Percentiles rank a stretch among this genome's conserved stretches.
Conservation (phyloP, 73 alveolate genomes). For the Paramecium caudatum region DNA sequence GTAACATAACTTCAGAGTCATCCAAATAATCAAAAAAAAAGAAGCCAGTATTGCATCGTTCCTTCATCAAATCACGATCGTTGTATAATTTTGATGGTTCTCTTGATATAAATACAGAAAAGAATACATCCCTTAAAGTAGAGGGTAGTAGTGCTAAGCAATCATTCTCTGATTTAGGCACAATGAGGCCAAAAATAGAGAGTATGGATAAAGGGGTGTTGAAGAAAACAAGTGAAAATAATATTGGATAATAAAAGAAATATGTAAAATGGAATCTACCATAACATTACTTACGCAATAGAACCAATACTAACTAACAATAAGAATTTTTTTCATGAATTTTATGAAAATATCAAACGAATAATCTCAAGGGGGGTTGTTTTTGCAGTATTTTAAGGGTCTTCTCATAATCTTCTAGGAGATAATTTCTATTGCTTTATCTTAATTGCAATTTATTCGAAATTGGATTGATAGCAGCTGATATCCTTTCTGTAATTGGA, state of each 20-base stretch:
- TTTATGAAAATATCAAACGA: constrained; percentile 19
- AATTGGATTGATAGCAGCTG: neutral
- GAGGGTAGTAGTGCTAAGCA: neutral
- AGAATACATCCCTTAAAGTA: neutral
- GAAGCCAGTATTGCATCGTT: neutral
- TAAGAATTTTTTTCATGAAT: constrained; percentile 26
- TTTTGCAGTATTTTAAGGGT: neutral
- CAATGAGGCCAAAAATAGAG: neutral
- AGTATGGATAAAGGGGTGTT: neutral
- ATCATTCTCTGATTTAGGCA: neutral
- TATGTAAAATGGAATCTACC: constrained; percentile 15
- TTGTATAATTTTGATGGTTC: neutral
- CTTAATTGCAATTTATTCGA: neutral
- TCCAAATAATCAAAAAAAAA: neutral
- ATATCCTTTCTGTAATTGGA: neutral
- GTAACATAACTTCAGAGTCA: constrained; percentile 54
- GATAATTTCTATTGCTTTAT: neutral
- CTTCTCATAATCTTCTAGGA: neutral
- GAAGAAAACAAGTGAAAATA: neutral
- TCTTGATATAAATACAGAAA: neutral
- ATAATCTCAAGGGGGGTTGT: constrained; percentile 20
- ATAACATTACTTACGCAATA: neutral
- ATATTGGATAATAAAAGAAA: neutral
- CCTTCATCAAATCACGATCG: constrained; percentile 17
- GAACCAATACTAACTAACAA: neutral